Conservation (phyloP, 257 asterid genomes). For the Penstemon eatonii region DNA sequence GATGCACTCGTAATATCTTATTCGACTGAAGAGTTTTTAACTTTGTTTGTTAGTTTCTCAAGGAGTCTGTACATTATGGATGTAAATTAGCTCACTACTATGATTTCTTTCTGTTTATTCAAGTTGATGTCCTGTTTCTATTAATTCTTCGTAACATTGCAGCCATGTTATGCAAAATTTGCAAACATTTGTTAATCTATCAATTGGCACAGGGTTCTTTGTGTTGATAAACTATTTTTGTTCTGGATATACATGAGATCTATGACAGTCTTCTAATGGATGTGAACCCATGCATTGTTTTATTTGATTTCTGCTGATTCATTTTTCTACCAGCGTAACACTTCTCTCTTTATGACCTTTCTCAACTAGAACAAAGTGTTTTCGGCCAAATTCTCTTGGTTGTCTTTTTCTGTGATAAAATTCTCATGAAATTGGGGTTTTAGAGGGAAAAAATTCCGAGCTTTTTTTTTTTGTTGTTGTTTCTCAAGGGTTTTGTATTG, state of each 20-base stretch:
- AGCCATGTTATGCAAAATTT: constrained; percentile 15
- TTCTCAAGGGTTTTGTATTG: not conserved
- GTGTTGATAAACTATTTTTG: not conserved
- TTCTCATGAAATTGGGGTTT: not conserved
- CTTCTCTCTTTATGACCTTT: not conserved
- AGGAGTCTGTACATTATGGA: constrained; percentile 2
- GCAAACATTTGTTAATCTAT: constrained; percentile 13
- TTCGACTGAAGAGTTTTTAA: not conserved
- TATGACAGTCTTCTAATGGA: constrained; percentile 3
- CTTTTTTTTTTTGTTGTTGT: too few species aligned
- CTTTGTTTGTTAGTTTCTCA: not conserved
- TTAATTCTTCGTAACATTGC: constrained; percentile 24
- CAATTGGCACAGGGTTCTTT: constrained; percentile 16
- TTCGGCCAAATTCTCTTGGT: not conserved
- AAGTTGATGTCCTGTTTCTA: constrained; percentile 14
- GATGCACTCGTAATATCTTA: not conserved
- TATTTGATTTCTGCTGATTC: not conserved
- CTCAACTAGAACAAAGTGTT: not conserved
- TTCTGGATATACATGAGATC: not conserved
- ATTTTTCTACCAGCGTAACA: not conserved
- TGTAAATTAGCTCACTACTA: constrained; percentile 28
- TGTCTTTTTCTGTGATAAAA: not conserved
- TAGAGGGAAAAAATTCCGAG: not conserved
- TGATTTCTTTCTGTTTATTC: constrained; percentile 12
- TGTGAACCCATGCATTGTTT: constrained; percentile 3